A percentile compares a stretch with the other conserved stretches of the same genome.
Conservation (phyloP, 768 basidiomycete species). For the Suillus paluster region DNA sequence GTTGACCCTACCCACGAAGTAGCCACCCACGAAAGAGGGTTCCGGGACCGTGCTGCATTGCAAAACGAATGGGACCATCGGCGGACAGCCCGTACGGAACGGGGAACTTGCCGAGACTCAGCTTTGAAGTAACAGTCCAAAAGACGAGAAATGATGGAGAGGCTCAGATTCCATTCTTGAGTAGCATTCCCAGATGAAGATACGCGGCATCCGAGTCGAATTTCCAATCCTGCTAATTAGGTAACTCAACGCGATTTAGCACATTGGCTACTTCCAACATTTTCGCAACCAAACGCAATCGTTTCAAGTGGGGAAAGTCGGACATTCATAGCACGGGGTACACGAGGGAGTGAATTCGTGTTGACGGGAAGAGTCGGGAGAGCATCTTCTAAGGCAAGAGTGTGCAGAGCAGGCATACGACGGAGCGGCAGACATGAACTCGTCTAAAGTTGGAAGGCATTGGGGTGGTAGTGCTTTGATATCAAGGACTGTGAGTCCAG, state of each 20-base stretch:
- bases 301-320: background rate
- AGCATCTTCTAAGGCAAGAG: conserved; percentile 40
- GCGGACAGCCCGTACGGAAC: background rate
- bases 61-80: background rate
- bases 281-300: background rate
- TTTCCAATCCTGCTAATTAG: background rate
- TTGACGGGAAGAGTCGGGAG: conserved; percentile 26
- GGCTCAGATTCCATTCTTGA: background rate
- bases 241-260: background rate
- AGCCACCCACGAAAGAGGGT: too few species aligned
- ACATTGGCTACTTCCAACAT: background rate
- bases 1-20: background rate
- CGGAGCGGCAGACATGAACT: conserved; percentile 39
- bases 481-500: conserved; percentile 41
- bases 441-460: conserved; percentile 34
- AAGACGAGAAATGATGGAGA: background rate
- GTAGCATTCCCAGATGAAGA: background rate
- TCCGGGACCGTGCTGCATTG: background rate
- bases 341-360: background rate
- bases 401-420: conserved; percentile 37
- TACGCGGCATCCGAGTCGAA: background rate
- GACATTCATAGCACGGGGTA: background rate
- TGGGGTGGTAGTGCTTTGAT: conserved; percentile 32
- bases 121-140: conserved; percentile 2
- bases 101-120: background rate